phyloP scores from a whole-genome alignment of 345 rosid species.

The Capsella bursapastoris region DNA sequence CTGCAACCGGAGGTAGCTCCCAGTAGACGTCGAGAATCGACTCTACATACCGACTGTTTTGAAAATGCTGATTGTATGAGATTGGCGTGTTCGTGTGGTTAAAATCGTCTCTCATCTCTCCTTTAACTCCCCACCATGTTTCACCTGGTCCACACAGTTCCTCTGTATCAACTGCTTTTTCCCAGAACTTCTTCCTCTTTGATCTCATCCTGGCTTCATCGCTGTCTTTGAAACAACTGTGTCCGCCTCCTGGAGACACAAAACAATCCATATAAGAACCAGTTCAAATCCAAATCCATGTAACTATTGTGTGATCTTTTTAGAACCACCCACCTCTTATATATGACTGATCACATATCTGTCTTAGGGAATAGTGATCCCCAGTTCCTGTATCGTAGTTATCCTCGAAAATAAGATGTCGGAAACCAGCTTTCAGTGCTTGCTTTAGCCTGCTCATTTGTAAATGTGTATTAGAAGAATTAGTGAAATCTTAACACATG shows the following conservation, averaged over 20 bases:
- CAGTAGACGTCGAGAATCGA: constrained; percentile 85
- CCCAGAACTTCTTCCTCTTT: constrained; percentile 92
- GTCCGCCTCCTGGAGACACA: constrained; percentile 83
- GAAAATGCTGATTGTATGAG: constrained; percentile 76
- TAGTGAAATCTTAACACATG: neutral
- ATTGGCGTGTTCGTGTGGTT: constrained; percentile 75
- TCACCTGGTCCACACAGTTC: constrained; percentile 85
- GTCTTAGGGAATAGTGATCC: constrained; percentile 96
- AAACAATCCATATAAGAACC: constrained; percentile 24
- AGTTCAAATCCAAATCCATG: neutral
- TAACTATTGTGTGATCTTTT: neutral
- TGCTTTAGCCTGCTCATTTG: constrained; percentile 67
- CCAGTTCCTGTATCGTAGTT: constrained; percentile 99
- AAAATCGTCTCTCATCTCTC: constrained; percentile 88
- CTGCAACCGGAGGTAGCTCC: constrained; percentile 97
- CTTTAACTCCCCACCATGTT: constrained; percentile 98
- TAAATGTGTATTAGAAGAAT: constrained; percentile 28
- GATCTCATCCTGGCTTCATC: constrained; percentile 89
- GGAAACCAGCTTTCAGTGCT: constrained; percentile 84
- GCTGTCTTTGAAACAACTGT: constrained; percentile 89
- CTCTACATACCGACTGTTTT: constrained; percentile 84
- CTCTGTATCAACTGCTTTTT: constrained; percentile 80
- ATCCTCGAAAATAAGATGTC: constrained; percentile 93
- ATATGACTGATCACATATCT: constrained; percentile 93
- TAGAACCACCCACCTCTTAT: constrained; percentile 64